phyloP scores from a whole-genome alignment of 331 rosid species.

The Acacia concinna region DNA sequence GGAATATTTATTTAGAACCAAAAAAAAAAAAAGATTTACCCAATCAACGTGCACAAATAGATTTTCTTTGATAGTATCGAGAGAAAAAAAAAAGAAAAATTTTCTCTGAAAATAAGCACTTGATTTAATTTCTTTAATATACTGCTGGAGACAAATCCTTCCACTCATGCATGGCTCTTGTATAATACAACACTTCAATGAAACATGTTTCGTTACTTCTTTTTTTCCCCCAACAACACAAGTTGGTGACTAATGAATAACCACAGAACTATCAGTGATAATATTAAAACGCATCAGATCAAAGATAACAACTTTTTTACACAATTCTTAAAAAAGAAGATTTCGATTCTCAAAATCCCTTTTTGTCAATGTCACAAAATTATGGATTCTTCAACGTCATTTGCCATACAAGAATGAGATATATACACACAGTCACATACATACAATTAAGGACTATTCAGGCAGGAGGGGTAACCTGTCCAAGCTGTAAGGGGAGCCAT shows the following conservation, averaged over 20 bases:
- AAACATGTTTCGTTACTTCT: neutral
- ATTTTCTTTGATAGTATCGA: no score
- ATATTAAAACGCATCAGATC: neutral
- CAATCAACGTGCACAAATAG: neutral
- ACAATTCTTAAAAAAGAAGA: neutral
- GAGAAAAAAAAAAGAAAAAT: neutral
- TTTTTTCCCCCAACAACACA: neutral
- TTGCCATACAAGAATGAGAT: neutral
- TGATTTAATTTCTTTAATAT: no score
- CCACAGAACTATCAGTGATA: neutral
- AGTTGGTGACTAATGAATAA: neutral
- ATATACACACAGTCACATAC: neutral
- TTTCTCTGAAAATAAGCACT: neutral
- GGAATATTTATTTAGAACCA: neutral
- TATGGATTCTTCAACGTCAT: neutral
- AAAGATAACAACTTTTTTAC: neutral
- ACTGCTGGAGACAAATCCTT: neutral
- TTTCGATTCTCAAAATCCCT: neutral
- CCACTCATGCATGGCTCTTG: neutral
- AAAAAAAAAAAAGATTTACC: neutral
- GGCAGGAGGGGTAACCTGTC: slow-evolving; percentile 78
- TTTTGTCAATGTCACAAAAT: neutral
- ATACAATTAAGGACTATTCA: slow-evolving; percentile 36
- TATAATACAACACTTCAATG: neutral
- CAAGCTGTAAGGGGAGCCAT: slow-evolving; percentile 40